Conservation (phyloP, 2,329 filamentous ascomycete genomes). For the Ophiostoma perfectum region DNA sequence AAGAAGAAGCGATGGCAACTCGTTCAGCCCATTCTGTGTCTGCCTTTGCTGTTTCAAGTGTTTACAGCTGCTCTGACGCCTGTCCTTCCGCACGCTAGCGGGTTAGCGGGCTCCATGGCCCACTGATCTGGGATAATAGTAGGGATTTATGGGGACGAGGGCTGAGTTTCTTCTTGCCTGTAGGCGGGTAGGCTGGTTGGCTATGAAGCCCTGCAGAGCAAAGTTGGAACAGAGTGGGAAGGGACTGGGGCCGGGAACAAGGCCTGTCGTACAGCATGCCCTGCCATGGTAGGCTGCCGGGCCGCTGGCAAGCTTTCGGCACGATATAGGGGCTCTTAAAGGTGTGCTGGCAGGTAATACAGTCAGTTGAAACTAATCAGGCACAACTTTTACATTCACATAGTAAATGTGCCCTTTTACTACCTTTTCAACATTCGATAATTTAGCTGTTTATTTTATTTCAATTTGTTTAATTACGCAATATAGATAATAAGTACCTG, state of each 20-base stretch:
- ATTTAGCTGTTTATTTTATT: too few relatives aligned
- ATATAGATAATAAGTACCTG: too few relatives aligned
- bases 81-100: neutral
- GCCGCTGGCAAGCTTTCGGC: too few relatives aligned
- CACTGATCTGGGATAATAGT: neutral
- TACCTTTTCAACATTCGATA: too few relatives aligned
- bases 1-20: neutral
- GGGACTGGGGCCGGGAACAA: neutral
- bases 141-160: neutral
- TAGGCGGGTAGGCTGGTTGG: neutral
- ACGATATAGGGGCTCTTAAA: too few relatives aligned
- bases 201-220: neutral
- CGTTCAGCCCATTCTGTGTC: neutral
- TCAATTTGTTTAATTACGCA: too few relatives aligned
- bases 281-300: neutral
- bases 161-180: neutral
- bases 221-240: constrained; percentile 3
- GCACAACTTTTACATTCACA: too few relatives aligned
- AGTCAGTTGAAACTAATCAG: too few relatives aligned
- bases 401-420: too few relatives aligned
- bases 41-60: neutral
- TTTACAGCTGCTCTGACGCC: constrained; percentile 5
- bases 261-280: neutral
- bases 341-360: too few relatives aligned
- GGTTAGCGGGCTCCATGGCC: neutral